phyloP scores from a whole-genome alignment of 2,329 filamentous ascomycete genomes.

The Biscogniauxia sp. region DNA sequence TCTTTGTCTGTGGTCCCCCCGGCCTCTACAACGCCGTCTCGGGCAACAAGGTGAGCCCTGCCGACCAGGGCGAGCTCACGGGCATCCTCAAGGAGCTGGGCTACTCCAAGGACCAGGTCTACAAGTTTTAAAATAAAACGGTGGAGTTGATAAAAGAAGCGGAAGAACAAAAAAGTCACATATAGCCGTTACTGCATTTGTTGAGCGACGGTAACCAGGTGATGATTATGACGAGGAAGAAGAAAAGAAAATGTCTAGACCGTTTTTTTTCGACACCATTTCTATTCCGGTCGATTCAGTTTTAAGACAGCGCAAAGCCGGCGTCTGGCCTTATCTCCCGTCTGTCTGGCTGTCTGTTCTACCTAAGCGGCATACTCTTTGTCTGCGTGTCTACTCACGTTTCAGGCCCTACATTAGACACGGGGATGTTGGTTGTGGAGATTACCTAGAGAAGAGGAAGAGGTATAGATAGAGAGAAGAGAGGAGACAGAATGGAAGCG shows the following conservation, averaged over 20 bases:
- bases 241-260: neutral
- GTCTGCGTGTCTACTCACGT: neutral
- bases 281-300: neutral
- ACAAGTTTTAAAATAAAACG: constrained; percentile 77
- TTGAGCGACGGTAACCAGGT: neutral
- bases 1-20: constrained; percentile 94
- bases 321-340: neutral
- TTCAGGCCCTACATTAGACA: neutral
- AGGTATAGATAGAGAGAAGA: neutral
- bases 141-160: neutral
- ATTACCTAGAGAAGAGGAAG: neutral
- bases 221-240: no score
- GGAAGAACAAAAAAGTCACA: neutral
- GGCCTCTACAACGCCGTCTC: constrained; percentile 91
- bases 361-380: neutral
- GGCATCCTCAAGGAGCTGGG: constrained; percentile 83
- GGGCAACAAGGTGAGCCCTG: constrained; percentile 85
- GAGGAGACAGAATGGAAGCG: neutral
- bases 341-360: neutral
- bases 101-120: constrained; percentile 85
- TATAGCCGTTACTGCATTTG: neutral
- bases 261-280: neutral
- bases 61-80: constrained; percentile 86
- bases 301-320: neutral
- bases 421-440: neutral